Conservation (phyloP, 2,329 filamentous ascomycete genomes). For the Didymosphaeria variabile region DNA sequence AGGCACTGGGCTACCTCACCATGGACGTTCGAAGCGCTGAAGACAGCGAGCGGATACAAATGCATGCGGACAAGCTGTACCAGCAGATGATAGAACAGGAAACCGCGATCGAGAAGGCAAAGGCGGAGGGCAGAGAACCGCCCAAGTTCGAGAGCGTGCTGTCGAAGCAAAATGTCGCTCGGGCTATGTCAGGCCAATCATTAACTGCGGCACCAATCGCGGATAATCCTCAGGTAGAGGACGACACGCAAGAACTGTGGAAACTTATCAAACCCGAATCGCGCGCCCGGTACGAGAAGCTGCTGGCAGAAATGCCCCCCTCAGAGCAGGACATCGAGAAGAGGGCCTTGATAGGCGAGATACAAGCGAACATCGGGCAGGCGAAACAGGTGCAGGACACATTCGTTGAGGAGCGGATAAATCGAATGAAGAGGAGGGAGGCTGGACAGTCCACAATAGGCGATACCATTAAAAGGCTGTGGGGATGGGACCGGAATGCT, state of each 20-base stretch:
- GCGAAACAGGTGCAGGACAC: conserved; percentile 45
- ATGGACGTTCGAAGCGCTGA: conserved; percentile 70
- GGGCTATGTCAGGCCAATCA: conserved; percentile 33
- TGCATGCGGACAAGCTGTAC: conserved; percentile 93
- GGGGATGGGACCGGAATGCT: conserved; percentile 42
- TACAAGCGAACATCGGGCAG: conserved; percentile 35
- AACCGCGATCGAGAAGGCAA: conserved; percentile 73
- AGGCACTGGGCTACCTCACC: conserved; percentile 86
- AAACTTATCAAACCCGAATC: conserved; percentile 41
- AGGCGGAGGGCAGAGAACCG: conserved; percentile 61
- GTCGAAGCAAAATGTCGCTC: conserved; percentile 43
- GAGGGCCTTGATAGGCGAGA: conserved; percentile 45
- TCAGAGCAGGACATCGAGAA: conserved; percentile 47
- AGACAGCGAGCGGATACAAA: conserved; percentile 85
- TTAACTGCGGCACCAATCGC: conserved; percentile 18
- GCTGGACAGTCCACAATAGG: conserved; percentile 48
- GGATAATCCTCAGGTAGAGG: conserved; percentile 6
- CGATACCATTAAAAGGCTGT: conserved; percentile 48
- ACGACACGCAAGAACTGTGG: conserved; percentile 38
- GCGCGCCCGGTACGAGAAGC: conserved; percentile 43
- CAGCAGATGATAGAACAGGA: conserved; percentile 88
- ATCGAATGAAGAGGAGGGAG: conserved; percentile 46
- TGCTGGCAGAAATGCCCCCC: conserved; percentile 38
- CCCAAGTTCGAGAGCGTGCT: conserved; percentile 70
- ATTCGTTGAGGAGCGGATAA: conserved; percentile 46